Percentiles rank a stretch among this genome's conserved stretches.
Evolutionary conservation across 345 rosid species (phyloP).

Genomic region (Camelina neglecta): DNA sequence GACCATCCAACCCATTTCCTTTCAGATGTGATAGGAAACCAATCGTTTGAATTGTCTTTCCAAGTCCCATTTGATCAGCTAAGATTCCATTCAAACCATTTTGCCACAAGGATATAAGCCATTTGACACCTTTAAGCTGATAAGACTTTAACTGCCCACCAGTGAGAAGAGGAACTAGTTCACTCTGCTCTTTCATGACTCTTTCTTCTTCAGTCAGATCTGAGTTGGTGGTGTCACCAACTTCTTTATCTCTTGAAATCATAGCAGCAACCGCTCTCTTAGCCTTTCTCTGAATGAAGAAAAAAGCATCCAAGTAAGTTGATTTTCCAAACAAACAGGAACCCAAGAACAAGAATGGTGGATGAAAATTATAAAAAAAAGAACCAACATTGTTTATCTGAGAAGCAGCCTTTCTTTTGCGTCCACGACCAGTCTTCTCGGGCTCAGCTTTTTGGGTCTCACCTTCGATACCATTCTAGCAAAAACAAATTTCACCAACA

Average conservation of each 20-base stretch:
- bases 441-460: conserved; percentile 49
- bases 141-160: conserved; percentile 90
- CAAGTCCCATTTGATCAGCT: conserved; percentile 99
- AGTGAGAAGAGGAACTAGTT: conserved; percentile 82
- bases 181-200: conserved; percentile 75
- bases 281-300: conserved; percentile 64
- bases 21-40: conserved; percentile 89
- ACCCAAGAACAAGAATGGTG: conserved; percentile 15
- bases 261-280: conserved; percentile 93
- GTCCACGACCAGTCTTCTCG: conserved; percentile 62
- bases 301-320: not conserved
- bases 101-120: conserved; percentile 95
- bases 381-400: conserved; percentile 62
- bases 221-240: conserved; percentile 47
- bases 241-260: conserved; percentile 79
- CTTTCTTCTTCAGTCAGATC: conserved; percentile 78
- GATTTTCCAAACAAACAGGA: conserved; percentile 6
- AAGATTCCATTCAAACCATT: conserved; percentile 97
- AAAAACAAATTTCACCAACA: conserved; percentile 27
- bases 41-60: conserved; percentile 96
- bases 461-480: conserved; percentile 64
- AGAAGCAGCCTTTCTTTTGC: conserved; percentile 77
- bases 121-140: conserved; percentile 95
- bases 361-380: not conserved
- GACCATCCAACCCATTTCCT: conserved; percentile 88